phyloP scores from a whole-genome alignment of 805 yeast species.

The Blastobotrys americana region DNA sequence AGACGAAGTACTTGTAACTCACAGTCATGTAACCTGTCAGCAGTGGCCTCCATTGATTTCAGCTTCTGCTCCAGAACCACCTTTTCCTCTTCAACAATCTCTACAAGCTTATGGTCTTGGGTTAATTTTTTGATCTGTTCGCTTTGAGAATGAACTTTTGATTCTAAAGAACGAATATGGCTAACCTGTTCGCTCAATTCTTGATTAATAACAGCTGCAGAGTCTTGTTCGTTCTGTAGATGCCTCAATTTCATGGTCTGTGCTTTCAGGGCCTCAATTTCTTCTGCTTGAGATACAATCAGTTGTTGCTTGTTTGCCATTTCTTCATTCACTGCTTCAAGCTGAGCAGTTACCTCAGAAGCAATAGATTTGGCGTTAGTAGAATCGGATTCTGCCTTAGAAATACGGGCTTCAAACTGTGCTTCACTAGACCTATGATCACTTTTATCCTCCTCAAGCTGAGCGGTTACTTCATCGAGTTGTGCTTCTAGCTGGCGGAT shows the following conservation, averaged over 20 bases:
- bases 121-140: conserved; percentile 45
- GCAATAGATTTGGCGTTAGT: background rate
- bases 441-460: conserved; percentile 21
- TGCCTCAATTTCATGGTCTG: background rate
- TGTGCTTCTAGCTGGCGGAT: conserved; percentile 35
- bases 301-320: conserved; percentile 8
- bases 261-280: conserved; percentile 8
- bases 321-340: background rate
- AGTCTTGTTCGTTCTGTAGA: conserved; percentile 10
- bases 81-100: conserved; percentile 52
- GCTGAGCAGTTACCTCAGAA: conserved; percentile 6
- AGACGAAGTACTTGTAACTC: conserved; percentile 45
- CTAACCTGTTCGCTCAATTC: conserved; percentile 36
- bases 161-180: conserved; percentile 43
- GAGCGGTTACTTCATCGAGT: conserved; percentile 20
- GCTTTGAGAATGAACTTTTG: conserved; percentile 45
- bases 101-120: conserved; percentile 40
- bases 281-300: conserved; percentile 16
- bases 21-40: conserved; percentile 40
- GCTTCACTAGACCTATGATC: conserved; percentile 10
- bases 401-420: conserved; percentile 1
- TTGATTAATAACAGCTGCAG: conserved; percentile 16
- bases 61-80: conserved; percentile 36
- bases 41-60: conserved; percentile 34
- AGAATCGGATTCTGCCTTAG: conserved; percentile 4